Percentiles rank a stretch among this genome's conserved stretches.
Conservation (phyloP, 768 basidiomycete genomes). For the Naganishia randhawae region DNA sequence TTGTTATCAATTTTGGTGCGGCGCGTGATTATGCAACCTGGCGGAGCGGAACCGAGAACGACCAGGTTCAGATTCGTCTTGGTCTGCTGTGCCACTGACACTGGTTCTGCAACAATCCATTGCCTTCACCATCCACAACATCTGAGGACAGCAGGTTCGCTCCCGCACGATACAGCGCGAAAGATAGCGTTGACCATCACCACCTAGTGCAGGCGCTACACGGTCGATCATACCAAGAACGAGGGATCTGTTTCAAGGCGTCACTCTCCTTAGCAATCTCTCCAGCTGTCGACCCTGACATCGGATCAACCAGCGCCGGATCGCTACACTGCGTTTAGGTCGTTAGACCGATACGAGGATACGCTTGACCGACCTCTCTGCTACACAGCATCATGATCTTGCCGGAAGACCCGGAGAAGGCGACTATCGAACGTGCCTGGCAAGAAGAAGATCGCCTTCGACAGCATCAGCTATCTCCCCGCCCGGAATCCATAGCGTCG, state of each 20-base stretch:
- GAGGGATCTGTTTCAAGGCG: not conserved
- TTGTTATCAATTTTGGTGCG: too few relatives aligned
- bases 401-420: conserved; percentile 48
- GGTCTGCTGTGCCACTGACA: too few relatives aligned
- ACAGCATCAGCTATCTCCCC: not conserved
- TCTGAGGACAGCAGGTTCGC: too few relatives aligned
- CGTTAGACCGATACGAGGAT: not conserved
- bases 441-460: conserved; percentile 1
- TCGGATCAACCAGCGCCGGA: not conserved
- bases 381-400: conserved; percentile 40
- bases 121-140: too few relatives aligned
- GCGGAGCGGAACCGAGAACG: too few relatives aligned
- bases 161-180: too few relatives aligned
- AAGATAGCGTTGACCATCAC: not conserved
- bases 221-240: not conserved
- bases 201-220: not conserved
- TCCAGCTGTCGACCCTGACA: not conserved
- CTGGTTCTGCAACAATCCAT: too few relatives aligned
- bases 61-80: too few relatives aligned
- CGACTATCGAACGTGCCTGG: conserved; percentile 32
- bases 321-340: not conserved
- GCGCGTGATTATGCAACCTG: too few relatives aligned
- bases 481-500: not conserved
- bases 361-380: not conserved
- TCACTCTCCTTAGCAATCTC: not conserved